Evolutionary conservation across 306 rosid species (phyloP).

Genomic region (Calophaca sinica): DNA sequence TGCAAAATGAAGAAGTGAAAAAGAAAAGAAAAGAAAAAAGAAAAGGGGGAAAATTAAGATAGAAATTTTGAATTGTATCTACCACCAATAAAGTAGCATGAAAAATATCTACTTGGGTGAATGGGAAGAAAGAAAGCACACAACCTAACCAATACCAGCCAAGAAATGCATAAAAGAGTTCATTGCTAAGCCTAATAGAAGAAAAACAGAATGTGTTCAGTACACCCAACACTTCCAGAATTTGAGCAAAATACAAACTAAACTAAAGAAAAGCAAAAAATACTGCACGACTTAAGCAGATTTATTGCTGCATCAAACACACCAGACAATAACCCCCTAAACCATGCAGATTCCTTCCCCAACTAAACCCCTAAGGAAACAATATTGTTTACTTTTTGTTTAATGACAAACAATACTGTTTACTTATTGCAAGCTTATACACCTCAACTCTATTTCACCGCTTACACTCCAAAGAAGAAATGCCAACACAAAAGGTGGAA

Average conservation of each 20-base stretch:
- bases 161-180: conserved; percentile 9
- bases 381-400: background rate
- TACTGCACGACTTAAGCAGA: background rate
- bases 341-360: no score
- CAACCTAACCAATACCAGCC: conserved; percentile 31
- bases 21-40: conserved; percentile 43
- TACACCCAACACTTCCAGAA: background rate
- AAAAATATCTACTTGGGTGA: conserved; percentile 23
- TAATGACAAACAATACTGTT: background rate
- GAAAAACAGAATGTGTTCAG: conserved; percentile 1
- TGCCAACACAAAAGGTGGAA: background rate
- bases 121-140: conserved; percentile 30
- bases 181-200: conserved; percentile 31
- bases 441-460: background rate
- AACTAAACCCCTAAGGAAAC: background rate
- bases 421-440: background rate
- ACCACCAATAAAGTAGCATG: conserved; percentile 42
- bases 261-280: background rate
- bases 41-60: conserved; percentile 42
- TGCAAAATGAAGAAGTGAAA: conserved; percentile 79
- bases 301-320: no score
- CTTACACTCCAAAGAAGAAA: conserved; percentile 7
- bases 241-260: background rate
- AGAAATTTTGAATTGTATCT: conserved; percentile 44
- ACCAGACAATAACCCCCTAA: no score